Evolutionary conservation across 1,284 basidiomycete genomes (phyloP), one percentile per base, ranked within the genome.

Genomic region (Phylloporus gajari): DNA sequence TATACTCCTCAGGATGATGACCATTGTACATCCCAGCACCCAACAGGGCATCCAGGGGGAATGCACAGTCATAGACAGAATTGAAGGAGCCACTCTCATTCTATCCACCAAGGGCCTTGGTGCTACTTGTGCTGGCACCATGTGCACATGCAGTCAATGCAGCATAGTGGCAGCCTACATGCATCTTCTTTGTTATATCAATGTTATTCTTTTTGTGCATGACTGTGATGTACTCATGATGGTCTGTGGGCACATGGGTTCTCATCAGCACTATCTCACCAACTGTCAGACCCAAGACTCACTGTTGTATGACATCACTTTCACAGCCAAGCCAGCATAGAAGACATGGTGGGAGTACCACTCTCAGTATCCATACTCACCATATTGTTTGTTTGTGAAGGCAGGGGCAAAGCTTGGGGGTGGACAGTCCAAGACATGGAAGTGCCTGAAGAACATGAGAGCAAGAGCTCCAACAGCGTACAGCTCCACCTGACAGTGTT

Each of bases 261-360:
- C 42, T 44, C 2, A 19, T 64, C 30, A 65, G 38, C 25, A 59
- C 15, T 0, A n/a, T 17, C 5, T 8, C 11, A 19, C 46, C 17
- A 48, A 23, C 46, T 25, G 12, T 23, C 3, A 17, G 40, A 42
- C 40, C 13, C 13, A 35, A 27, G 13, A 13, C 71, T 72, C 51
- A 72, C 60, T 69, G 23, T 72, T 42, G 51, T 69, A 69, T 13
- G 65, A 72, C 64, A 72, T 72, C 42, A 23, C n/a, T n/a, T 64
- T 69, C 11, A 58, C 62, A 73, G 64, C 25, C 2, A 70, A 70
- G 6, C 71, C 67, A 38, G 69, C 64, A 62, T 65, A 72, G 68
- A 82, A 82, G 0, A 81, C 65, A 27, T 73, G 42, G 48, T 72
- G 68, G 32, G 53, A 63, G 65, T 81, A 82, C 81, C 81, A 82